These are phyloP conservation scores for Cetraspora pellucida DNA, from an alignment of 192 early-diverging fungal genomes.

Conservation along the genomic window DNA sequence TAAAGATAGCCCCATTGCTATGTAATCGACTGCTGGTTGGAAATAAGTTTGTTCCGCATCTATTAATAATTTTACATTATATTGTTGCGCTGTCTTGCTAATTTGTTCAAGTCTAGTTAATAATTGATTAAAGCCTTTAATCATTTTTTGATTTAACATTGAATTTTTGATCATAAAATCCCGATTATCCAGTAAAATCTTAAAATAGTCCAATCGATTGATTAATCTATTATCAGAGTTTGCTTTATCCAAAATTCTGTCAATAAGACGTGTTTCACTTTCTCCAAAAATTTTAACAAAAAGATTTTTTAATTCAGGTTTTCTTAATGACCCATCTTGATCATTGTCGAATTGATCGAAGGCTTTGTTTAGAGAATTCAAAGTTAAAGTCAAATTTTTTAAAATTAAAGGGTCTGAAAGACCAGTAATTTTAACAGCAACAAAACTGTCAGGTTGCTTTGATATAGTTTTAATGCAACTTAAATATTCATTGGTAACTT, in stretches of 20 bases:
- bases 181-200: constrained; percentile 67
- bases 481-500: constrained; percentile 67
- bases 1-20: constrained; percentile 69
- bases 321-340: constrained; percentile 42
- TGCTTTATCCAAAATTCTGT: constrained; percentile 50
- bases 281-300: constrained; percentile 40
- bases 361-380: constrained; percentile 48
- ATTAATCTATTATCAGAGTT: constrained; percentile 62
- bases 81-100: constrained; percentile 60
- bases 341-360: constrained; percentile 50
- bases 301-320: constrained; percentile 41
- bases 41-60: constrained; percentile 96
- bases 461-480: constrained; percentile 74
- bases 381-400: constrained; percentile 65
- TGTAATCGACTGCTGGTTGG: constrained; percentile 89
- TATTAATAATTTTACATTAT: constrained; percentile 77
- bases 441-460: constrained; percentile 69
- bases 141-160: constrained; percentile 55
- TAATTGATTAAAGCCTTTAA: constrained; percentile 70
- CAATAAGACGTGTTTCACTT: constrained; percentile 30
- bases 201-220: constrained; percentile 68
- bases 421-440: constrained; percentile 88
- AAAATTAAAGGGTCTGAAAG: constrained; percentile 76
- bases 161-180: constrained; percentile 44
- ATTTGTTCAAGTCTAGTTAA: constrained; percentile 72